phyloP scores from a whole-genome alignment of 768 basidiomycete genomes.

The Rhodosporidiobolus sp. region DNA sequence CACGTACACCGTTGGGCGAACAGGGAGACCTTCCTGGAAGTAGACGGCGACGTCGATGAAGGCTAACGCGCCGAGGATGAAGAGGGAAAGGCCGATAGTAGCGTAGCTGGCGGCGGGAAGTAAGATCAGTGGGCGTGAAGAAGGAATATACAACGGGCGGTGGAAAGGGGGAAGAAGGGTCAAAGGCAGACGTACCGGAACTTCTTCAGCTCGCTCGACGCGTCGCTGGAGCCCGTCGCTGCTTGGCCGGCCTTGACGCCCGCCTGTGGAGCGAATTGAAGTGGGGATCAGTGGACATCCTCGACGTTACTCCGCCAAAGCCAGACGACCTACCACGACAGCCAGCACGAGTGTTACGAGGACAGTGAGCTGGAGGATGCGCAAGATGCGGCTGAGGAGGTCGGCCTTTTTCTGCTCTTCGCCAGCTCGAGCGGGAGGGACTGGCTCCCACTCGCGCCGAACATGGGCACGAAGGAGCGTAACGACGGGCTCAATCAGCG shows the following conservation, averaged over 20 bases:
- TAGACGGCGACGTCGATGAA: not conserved
- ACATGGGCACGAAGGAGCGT: not conserved
- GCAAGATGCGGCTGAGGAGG: not conserved
- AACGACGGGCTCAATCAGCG: not conserved
- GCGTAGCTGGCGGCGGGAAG: not conserved
- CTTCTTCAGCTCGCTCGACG: not conserved
- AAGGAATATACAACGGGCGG: too few relatives aligned
- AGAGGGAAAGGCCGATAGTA: not conserved
- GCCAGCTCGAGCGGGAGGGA: not conserved
- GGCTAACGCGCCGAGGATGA: not conserved
- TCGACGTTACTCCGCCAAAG: not conserved
- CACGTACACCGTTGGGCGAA: not conserved
- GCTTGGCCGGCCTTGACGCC: not conserved
- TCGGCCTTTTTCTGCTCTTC: not conserved
- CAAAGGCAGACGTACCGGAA: not conserved
- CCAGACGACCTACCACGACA: conserved; percentile 1
- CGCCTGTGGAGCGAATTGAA: not conserved
- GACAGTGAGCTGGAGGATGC: not conserved
- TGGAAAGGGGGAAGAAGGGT: not conserved
- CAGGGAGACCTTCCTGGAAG: not conserved
- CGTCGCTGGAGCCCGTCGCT: not conserved
- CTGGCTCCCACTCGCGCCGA: not conserved
- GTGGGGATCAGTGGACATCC: too few relatives aligned
- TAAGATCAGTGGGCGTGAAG: too few relatives aligned
- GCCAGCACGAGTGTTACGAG: conserved; percentile 17